Evolutionary conservation across 1,139 yeast genomes (phyloP).

Genomic region (Blastobotrys petasosporus): DNA sequence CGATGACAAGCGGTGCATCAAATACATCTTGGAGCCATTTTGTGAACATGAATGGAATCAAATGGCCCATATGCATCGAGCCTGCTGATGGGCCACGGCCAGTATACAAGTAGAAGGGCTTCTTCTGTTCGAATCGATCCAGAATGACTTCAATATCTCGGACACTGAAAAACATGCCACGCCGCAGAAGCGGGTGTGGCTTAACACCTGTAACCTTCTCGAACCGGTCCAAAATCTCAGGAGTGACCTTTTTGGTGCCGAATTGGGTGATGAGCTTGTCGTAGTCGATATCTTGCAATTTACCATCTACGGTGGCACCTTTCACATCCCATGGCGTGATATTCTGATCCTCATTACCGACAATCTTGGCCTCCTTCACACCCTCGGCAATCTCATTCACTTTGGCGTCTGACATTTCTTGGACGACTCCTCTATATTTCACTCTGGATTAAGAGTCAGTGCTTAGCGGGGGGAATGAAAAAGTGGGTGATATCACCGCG

Average conservation of each 20-base stretch:
- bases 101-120: conserved; percentile 91
- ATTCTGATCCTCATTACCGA: conserved; percentile 37
- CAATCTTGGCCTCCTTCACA: conserved; percentile 11
- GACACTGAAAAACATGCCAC: conserved; percentile 91
- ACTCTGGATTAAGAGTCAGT: neutral
- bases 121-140: conserved; percentile 87
- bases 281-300: conserved; percentile 83
- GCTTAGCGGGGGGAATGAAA: neutral
- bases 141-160: conserved; percentile 77
- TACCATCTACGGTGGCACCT: conserved; percentile 95
- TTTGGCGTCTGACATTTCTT: conserved; percentile 12
- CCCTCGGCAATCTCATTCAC: conserved; percentile 16
- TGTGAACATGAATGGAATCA: conserved; percentile 92
- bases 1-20: conserved; percentile 93
- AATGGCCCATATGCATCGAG: conserved; percentile 95
- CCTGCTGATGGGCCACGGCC: conserved; percentile 98
- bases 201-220: conserved; percentile 75
- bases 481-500: no score
- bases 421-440: neutral
- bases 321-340: conserved; percentile 99
- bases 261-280: conserved; percentile 79
- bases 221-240: conserved; percentile 71
- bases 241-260: conserved; percentile 72
- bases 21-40: conserved; percentile 98
- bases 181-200: conserved; percentile 88